A percentile compares a stretch with the other conserved stretches of the same genome.
Conservation (phyloP, 1,284 basidiomycete species). For the Cutaneotrichosporon dermatis region DNA sequence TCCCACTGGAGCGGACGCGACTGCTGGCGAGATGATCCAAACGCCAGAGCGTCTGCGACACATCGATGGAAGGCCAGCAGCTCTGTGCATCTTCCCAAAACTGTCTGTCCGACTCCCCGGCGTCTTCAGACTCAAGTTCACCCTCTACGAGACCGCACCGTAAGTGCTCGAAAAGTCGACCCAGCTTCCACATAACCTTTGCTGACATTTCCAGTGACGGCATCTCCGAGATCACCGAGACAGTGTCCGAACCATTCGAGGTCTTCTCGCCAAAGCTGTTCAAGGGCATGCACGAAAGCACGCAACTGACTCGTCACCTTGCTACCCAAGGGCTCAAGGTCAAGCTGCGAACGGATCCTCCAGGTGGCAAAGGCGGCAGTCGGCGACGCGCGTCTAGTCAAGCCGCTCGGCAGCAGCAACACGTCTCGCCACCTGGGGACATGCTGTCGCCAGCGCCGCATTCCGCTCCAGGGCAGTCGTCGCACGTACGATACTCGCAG, state of each 20-base stretch:
- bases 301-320: slow-evolving; percentile 46
- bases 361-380: slow-evolving; percentile 27
- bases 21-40: slow-evolving; percentile 47
- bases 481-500: background rate
- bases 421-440: background rate
- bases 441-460: background rate
- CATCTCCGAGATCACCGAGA: slow-evolving; percentile 34
- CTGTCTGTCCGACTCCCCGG: slow-evolving; percentile 48
- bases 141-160: slow-evolving; percentile 44
- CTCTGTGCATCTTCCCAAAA: slow-evolving; percentile 49
- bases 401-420: slow-evolving; percentile 1
- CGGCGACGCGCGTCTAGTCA: slow-evolving; percentile 7
- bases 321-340: slow-evolving; percentile 50
- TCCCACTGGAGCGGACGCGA: slow-evolving; percentile 44
- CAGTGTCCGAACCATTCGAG: slow-evolving; percentile 46
- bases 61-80: slow-evolving; percentile 37
- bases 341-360: slow-evolving; percentile 44
- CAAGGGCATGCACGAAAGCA: slow-evolving; percentile 50
- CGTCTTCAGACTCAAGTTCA: slow-evolving; percentile 45
- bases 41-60: slow-evolving; percentile 46
- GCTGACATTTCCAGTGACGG: slow-evolving; percentile 23
- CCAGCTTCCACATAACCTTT: background rate
- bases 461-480: background rate
- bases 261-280: slow-evolving; percentile 51
- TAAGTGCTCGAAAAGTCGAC: slow-evolving; percentile 23